Conservation (phyloP, 2,329 filamentous ascomycete genomes). For the Alternaria dauci region DNA sequence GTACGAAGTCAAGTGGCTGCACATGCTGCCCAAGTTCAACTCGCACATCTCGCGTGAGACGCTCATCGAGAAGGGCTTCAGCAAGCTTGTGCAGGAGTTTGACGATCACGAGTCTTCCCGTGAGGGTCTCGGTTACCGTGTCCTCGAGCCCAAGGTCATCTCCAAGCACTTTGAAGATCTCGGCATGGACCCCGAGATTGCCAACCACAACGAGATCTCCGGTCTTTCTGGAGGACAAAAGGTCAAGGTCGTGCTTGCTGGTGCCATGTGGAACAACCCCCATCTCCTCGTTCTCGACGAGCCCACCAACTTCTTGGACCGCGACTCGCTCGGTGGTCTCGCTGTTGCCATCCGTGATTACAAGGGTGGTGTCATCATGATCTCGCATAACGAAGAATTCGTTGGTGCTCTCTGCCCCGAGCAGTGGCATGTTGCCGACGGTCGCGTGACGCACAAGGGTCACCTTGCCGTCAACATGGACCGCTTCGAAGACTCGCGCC, state of each 20-base stretch:
- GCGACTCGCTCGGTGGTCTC: constrained; percentile 93
- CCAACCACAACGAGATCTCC: constrained; percentile 98
- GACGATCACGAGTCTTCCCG: constrained; percentile 99
- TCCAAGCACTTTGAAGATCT: constrained; percentile 98
- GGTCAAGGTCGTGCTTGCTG: constrained; percentile 97
- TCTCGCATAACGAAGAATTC: constrained; percentile 99
- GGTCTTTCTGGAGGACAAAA: constrained; percentile 97
- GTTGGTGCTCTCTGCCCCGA: constrained; percentile 94
- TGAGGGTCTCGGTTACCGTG: constrained; percentile 95
- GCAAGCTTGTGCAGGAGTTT: constrained; percentile 95
- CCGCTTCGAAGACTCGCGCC: constrained; percentile 84
- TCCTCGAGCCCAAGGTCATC: constrained; percentile 91
- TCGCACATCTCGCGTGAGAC: constrained; percentile 93
- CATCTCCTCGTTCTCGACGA: constrained; percentile 97
- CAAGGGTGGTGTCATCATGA: constrained; percentile 98
- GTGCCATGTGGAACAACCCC: constrained; percentile 99
- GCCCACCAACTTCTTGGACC: constrained; percentile 98
- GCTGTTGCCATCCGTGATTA: constrained; percentile 98
- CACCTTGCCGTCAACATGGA: constrained; percentile 76
- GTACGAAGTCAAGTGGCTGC: constrained; percentile 96
- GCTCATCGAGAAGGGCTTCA: constrained; percentile 82
- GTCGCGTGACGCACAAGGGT: constrained; percentile 85
- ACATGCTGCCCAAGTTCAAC: constrained; percentile 91
- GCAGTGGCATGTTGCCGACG: constrained; percentile 93
- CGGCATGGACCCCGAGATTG: constrained; percentile 95